Evolutionary conservation across 1,284 basidiomycete genomes (phyloP), one percentile per base, ranked within the genome.

Genomic region (Rhodotorula sp.): DNA sequence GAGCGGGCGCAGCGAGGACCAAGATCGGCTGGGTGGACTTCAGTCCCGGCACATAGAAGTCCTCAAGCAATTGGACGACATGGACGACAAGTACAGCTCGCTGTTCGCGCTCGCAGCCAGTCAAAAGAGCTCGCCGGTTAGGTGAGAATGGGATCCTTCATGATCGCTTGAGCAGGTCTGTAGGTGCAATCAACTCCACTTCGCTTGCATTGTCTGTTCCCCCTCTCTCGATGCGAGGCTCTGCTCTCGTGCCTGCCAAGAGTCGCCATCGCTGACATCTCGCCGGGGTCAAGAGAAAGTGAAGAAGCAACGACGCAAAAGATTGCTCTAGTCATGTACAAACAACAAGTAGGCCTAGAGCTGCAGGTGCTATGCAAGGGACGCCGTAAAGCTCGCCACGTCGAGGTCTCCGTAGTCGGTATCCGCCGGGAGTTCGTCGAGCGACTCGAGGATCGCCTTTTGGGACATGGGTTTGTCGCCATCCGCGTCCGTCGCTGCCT

Each of bases 381-480:
- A 66, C 29, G 70, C 59, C 26, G 67, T 66, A 39, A 72, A 72
- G 5, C 67, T 58, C 1, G 70, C 61, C 6, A 72, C n/a, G 47
- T 72, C 67, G n/a, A 72, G 64, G 51, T 72, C 67, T 60, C 47
- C 57, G 47, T 72, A 75, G 46, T 83, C 82, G 54, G 80, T 79
- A 58, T 79, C 79, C 61, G 80, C 80, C 2, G 79, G 80, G 46
- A 80, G 72, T 56, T 79, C 78, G 56, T 79, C 78, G 18, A 81
- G 74, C 31, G 79, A 80, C 12, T 82, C 82, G 59, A 83, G 74
- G 57, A 83, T 78, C 48, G 80, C 82, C 70, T 83, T 83, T 68
- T 82, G 82, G 21, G 80, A 81, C 68, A 82, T 67, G 10, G 74
- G 74, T 65, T 76, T 77, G 29, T 76, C 72, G 62, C 72, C 71